These are phyloP conservation scores for Lycium ferocissimum DNA, from an alignment of 257 asterid species.

Conservation along the genomic window DNA sequence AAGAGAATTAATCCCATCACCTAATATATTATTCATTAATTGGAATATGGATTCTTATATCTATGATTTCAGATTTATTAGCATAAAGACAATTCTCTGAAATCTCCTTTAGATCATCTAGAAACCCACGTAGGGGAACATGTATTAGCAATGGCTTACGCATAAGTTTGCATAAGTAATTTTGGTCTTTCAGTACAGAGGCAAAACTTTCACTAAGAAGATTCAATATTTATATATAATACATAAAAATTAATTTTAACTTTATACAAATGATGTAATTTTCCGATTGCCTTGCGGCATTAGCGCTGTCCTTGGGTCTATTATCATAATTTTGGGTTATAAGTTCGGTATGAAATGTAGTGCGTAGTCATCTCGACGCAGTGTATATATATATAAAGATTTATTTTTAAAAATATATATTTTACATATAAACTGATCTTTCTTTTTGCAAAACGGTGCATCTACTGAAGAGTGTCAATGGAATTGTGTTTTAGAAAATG, in stretches of 20 bases:
- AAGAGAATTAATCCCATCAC: constrained; percentile 1
- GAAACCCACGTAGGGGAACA: neutral
- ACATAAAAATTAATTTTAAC: too few species aligned
- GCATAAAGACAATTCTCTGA: constrained; percentile 10
- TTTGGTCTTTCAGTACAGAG: too few species aligned
- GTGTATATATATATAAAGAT: too few species aligned
- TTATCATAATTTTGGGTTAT: too few species aligned
- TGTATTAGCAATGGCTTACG: neutral
- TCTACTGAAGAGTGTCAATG: neutral
- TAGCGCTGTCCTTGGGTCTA: too few species aligned
- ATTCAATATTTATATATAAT: neutral
- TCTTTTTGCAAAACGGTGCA: neutral
- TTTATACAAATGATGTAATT: too few species aligned
- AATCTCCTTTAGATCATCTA: constrained; percentile 23
- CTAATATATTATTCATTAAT: neutral
- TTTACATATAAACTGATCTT: neutral
- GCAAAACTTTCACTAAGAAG: neutral
- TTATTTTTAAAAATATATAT: too few species aligned
- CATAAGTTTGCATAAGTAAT: neutral
- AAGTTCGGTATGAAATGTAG: too few species aligned
- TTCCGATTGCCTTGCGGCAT: too few species aligned
- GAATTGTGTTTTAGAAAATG: neutral
- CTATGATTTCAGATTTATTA: constrained; percentile 10
- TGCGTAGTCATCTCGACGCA: too few species aligned
- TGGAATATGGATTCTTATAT: constrained; percentile 17